phyloP scores from a whole-genome alignment of 345 rosid species.

The Abelmoschus esculentus region DNA sequence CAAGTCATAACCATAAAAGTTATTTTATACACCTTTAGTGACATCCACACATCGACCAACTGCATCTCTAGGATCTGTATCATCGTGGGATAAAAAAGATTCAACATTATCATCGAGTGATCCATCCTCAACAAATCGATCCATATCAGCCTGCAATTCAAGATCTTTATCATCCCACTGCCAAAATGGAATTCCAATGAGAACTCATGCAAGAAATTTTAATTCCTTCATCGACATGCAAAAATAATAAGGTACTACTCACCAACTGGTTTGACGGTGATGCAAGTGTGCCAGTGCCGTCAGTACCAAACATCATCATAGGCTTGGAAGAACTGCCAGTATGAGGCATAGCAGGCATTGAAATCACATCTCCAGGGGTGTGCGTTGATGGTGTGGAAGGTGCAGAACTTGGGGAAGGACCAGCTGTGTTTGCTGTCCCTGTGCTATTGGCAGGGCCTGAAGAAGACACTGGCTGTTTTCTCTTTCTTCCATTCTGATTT shows the following conservation, averaged over 20 bases:
- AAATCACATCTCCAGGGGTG: slow-evolving; percentile 89
- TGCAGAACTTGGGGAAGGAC: slow-evolving; percentile 98
- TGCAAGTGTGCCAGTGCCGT: slow-evolving; percentile 78
- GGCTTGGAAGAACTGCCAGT: slow-evolving; percentile 80
- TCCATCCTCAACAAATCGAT: slow-evolving; percentile 90
- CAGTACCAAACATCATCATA: slow-evolving; percentile 60
- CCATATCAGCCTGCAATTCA: slow-evolving; percentile 93
- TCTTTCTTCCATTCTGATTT: slow-evolving; percentile 89
- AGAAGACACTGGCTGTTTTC: slow-evolving; percentile 96
- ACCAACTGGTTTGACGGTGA: slow-evolving; percentile 94
- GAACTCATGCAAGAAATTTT: slow-evolving; percentile 31
- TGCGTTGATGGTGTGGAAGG: slow-evolving; percentile 98
- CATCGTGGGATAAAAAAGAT: slow-evolving; percentile 92
- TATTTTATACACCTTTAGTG: slow-evolving; percentile 40
- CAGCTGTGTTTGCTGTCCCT: slow-evolving; percentile 96
- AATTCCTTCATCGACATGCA: slow-evolving; percentile 20
- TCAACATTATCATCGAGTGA: slow-evolving; percentile 93
- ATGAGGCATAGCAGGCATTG: slow-evolving; percentile 83
- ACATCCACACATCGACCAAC: slow-evolving; percentile 82
- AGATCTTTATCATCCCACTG: slow-evolving; percentile 69
- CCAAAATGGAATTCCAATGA: slow-evolving; percentile 45
- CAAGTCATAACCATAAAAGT: not conserved
- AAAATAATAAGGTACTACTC: slow-evolving; percentile 24
- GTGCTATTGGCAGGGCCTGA: slow-evolving; percentile 99
- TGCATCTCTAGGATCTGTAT: slow-evolving; percentile 69